Evolutionary conservation across 345 rosid genomes (phyloP).

Genomic region (Trapa incisa): DNA sequence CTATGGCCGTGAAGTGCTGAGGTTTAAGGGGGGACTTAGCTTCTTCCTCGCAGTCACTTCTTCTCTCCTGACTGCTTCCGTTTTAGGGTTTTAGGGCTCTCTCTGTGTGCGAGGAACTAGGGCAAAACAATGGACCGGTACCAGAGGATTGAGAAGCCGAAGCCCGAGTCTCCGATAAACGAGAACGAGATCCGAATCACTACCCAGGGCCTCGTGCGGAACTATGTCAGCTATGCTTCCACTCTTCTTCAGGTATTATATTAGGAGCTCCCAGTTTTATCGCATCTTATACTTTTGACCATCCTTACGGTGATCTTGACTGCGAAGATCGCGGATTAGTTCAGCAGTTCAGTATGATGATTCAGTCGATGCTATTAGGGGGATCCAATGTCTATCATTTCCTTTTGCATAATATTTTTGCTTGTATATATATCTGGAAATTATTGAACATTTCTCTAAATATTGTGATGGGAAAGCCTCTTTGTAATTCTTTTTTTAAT

Average conservation of each 20-base stretch:
- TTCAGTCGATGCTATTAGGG: neutral
- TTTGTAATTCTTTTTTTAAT: neutral
- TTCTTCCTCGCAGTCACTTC: neutral
- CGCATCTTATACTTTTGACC: constrained; percentile 3
- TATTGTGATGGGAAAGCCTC: neutral
- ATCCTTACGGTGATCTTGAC: constrained; percentile 13
- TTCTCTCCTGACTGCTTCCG: constrained; percentile 4
- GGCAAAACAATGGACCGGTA: constrained; percentile 71
- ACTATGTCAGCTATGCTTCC: constrained; percentile 78
- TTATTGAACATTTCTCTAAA: neutral
- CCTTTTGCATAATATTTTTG: neutral
- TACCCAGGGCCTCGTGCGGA: constrained; percentile 62
- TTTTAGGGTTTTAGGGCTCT: constrained; percentile 43
- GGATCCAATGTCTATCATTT: neutral
- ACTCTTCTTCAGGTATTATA: constrained; percentile 24
- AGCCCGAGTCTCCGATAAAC: constrained; percentile 61
- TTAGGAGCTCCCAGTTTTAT: neutral
- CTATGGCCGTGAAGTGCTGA: neutral
- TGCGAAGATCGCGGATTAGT: neutral
- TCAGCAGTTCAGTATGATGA: neutral
- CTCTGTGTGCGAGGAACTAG: constrained; percentile 13
- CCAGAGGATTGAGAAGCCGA: constrained; percentile 69
- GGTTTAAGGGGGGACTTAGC: neutral
- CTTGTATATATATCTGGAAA: neutral
- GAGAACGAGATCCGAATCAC: constrained; percentile 98